Evolutionary conservation across 371 early-diverging fungal genomes (phyloP), one percentile per base, ranked within the genome.

Genomic region (Dentiscutata heterogama): DNA sequence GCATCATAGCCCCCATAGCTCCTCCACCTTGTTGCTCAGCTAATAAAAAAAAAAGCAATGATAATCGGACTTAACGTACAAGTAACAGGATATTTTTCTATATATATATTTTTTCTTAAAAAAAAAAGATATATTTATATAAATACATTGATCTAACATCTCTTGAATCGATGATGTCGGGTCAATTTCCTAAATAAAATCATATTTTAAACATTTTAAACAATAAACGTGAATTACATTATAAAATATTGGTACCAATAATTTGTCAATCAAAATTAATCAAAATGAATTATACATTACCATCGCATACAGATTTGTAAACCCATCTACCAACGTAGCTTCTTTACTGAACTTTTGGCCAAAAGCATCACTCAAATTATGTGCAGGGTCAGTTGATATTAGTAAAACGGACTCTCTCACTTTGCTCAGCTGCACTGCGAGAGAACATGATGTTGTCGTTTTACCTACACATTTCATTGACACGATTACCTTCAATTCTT

Each of bases 361-460:
- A 90, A 99, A 99, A 46, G 99, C 99, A 89, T 98, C 99, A 6
- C 97, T 97, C 83, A 99, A 89, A 87, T 99, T 99, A 91, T 99
- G 99, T 42, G 99, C 99, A 25, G 99, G 99, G 88, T 99, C 99
- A 1, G 99, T 99, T 10, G 98, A 98, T 82, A 99, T 99, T 82
- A 99, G 87, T 82, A 99, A 90, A 14, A 99, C 99, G 20, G 95
- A 95, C 81, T 98, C 95, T 74, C 99, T 94, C 5, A 94, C 96
- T 83, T 94, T 93, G 46, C 97, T 91, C 77, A 99, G 89, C 84
- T 98, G 98, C 51, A 95, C 94, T 67, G 99, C 99, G 80, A 96
- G 90, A 46, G 94, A 94, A 83, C 96, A 97, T 58, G 92, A 92
- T 11, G 91, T 90, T 31, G 92, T 92, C 0, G 91, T 93, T 85